These are phyloP conservation scores for Filobasidium wieringae DNA, from an alignment of 768 basidiomycete species.

Conservation along the genomic window DNA sequence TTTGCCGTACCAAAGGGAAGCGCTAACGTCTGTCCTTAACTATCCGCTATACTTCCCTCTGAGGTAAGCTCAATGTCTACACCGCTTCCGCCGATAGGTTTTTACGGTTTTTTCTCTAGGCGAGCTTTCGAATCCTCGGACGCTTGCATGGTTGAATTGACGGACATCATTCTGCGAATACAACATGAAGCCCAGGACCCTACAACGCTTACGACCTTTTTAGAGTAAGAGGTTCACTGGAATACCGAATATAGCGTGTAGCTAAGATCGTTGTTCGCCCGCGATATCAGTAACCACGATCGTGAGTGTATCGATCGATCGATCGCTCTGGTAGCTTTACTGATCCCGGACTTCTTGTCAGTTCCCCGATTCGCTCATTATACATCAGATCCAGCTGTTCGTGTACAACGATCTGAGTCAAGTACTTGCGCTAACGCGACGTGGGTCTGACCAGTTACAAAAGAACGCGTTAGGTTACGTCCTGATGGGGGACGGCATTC, in stretches of 20 bases:
- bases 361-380: slow-evolving; percentile 13
- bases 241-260: too few relatives aligned
- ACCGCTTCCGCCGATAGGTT: not conserved
- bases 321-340: too few relatives aligned
- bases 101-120: not conserved
- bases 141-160: slow-evolving; percentile 6
- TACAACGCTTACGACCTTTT: slow-evolving; percentile 30
- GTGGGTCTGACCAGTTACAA: slow-evolving; percentile 16
- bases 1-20: slow-evolving; percentile 27
- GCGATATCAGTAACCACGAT: slow-evolving; percentile 9
- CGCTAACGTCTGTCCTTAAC: slow-evolving; percentile 32
- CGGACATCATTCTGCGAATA: slow-evolving; percentile 4
- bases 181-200: slow-evolving; percentile 6
- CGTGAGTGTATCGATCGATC: not conserved
- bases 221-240: slow-evolving; percentile 35
- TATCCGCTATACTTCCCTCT: slow-evolving; percentile 37
- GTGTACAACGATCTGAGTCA: not conserved
- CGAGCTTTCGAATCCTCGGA: slow-evolving; percentile 2
- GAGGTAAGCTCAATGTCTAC: slow-evolving; percentile 24
- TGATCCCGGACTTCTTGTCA: not conserved
- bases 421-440: not conserved
- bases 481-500: slow-evolving; percentile 39
- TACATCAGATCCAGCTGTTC: slow-evolving; percentile 1
- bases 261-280: too few relatives aligned
- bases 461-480: slow-evolving; percentile 39